Evolutionary conservation across 176 grass and related monocot genomes (phyloP), one percentile per base, ranked within the genome.

Genomic region (Lolium perenne): DNA sequence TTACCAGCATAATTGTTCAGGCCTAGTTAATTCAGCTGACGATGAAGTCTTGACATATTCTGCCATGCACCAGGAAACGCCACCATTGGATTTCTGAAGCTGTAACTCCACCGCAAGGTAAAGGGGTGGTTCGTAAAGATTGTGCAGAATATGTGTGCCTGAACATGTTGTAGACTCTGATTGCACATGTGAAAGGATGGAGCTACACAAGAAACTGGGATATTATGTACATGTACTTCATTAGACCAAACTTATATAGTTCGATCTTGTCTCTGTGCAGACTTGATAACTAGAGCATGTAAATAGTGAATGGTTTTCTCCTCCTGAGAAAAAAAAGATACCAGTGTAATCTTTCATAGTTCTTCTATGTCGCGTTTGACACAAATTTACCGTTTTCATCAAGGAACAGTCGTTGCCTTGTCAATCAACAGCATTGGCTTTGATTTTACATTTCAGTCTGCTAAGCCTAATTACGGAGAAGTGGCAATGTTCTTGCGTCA

Each of bases 81-180:
- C 89, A 32, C 89, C 89, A 17, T 21, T 91, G 80, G 69, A 87
- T 10, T 29, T 91, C 9, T 87, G 80, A 89, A 18, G 49, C 5
- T 21, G 14, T 7, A 67, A 20, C 7, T 71, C 32, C 56, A 21
- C 20, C 49, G 46, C 7, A 17, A 14, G 1, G 1, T 50, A 0
- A 59, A 61, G 22, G 21, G 45, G 22, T 18, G 10, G 8, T 57
- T 38, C 14, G 4, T 59, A 22, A 46, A 48, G 13, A 71, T 73
- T 59, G 14, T 47, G 69, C 68, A 60, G 25, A 71, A 72, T 29
- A 25, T 35, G 20, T 61, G 55, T 83, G 68, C 68, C 4, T 60
- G 7, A 55, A 11, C 12, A 6, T 72, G 50, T 25, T 7, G 35
- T 58, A 3, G 38, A 26, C 54, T 83, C 21, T 17, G 25, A 32